Evolutionary conservation across 1,284 basidiomycete genomes (phyloP).

Genomic region (Cutaneotrichosporon sp.): DNA sequence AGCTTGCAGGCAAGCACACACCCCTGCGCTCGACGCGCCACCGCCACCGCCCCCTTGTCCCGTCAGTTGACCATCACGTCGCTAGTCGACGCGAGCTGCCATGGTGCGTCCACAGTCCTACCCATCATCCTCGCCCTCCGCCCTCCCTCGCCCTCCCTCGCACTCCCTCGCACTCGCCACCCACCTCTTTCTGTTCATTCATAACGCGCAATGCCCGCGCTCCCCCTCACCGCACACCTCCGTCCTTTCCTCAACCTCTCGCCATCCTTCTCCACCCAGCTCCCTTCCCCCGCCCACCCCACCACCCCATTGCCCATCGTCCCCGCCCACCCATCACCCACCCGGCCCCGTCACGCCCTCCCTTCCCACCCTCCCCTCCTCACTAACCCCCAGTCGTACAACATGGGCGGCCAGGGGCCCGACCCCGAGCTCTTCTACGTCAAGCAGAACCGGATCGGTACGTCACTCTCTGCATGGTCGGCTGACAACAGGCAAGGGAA

Average conservation of each 20-base stretch:
- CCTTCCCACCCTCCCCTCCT: not conserved
- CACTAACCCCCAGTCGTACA: constrained; percentile 17
- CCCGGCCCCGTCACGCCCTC: not conserved
- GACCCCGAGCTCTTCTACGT: constrained; percentile 96
- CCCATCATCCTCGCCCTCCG: not conserved
- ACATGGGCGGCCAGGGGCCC: constrained; percentile 27
- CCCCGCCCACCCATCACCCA: not conserved
- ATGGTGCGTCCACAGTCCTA: not conserved
- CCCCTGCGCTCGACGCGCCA: not conserved
- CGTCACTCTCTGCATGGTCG: constrained; percentile 36
- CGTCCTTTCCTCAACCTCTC: constrained; percentile 2
- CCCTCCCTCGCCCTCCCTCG: not conserved
- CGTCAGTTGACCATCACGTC: not conserved
- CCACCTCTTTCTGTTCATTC: not conserved
- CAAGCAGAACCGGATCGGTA: constrained; percentile 93
- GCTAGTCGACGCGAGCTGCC: not conserved
- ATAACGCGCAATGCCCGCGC: not conserved
- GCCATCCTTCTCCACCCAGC: not conserved
- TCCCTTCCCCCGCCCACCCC: not conserved
- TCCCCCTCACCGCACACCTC: constrained; percentile 1
- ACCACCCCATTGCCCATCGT: not conserved
- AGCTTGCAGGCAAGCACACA: not conserved
- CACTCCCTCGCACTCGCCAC: not conserved
- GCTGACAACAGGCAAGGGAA: constrained; percentile 73
- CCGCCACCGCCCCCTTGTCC: not conserved